phyloP scores from a whole-genome alignment of 805 yeast species.

The Schwanniomyces polymorphus region DNA sequence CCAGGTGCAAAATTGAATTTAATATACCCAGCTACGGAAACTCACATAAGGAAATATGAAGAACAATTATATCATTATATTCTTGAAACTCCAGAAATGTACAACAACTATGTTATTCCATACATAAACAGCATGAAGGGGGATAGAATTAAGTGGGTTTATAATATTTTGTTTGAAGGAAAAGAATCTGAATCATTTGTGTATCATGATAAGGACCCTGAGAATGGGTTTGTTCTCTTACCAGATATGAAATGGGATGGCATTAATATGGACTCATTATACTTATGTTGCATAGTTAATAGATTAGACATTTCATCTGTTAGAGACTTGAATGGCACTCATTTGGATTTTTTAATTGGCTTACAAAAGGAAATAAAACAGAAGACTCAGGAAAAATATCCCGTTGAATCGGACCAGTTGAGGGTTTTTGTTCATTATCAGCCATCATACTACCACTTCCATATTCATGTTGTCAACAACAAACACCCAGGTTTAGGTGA shows the following conservation, averaged over 20 bases:
- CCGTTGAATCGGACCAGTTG: constrained; percentile 55
- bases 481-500: constrained; percentile 66
- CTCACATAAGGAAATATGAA: constrained; percentile 78
- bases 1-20: constrained; percentile 74
- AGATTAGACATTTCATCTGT: constrained; percentile 68
- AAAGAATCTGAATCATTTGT: constrained; percentile 85
- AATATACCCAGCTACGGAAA: constrained; percentile 85
- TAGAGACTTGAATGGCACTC: constrained; percentile 66
- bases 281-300: constrained; percentile 74
- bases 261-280: constrained; percentile 62
- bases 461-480: constrained; percentile 82
- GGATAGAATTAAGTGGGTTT: constrained; percentile 84
- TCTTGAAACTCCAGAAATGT: constrained; percentile 79
- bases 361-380: constrained; percentile 46
- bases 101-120: constrained; percentile 61
- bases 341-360: constrained; percentile 56
- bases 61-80: constrained; percentile 61
- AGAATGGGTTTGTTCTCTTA: constrained; percentile 66
- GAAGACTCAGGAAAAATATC: constrained; percentile 39
- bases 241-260: constrained; percentile 99
- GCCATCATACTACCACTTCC: constrained; percentile 95
- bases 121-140: constrained; percentile 77
- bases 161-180: constrained; percentile 76
- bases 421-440: constrained; percentile 88
- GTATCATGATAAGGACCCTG: constrained; percentile 55